Base-by-base conservation (phyloP, 768 basidiomycete species). In the Hypholoma sublateritium region DNA sequence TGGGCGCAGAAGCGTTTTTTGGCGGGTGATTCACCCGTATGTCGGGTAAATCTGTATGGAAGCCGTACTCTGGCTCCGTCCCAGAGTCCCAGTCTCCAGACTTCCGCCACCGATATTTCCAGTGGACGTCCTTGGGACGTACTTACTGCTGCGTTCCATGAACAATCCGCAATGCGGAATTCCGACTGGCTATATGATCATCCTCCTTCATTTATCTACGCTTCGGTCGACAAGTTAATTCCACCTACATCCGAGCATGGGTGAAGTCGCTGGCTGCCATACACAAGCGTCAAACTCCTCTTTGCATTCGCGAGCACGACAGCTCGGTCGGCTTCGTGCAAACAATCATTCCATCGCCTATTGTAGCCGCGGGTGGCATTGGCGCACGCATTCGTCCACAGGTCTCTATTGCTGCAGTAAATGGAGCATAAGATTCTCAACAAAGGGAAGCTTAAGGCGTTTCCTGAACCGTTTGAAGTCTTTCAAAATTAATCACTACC, bases 361-460 rank as follows among this genome's bases (percentile, higher is more conserved):
- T 41, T 41, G 11, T 41, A 13, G 39, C 39, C 39, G 39, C 39
- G 39, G 39, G 39, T 41, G 39, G 39, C 39, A 41, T 17, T 14
- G 5, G 39, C 39, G 39, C 39, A n/a, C 35, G 35, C 14, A 36
- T 7, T 14, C 8, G 39, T 41, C 17, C 17, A 4, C 39, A 16
- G 3, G 17, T 13, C 13, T 41, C 14, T 17, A 13, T 16, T 5
- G 14, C 39, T 14, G 16, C 24, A 41, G 34, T 49, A 51, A 59
- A 59, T 59, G 50, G 54, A 59, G 58, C 50, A 59, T 47, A 43
- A 17, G 11, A 46, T 52, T 59, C 58, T 56, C 58, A 56, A 45
- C 14, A 54, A 13, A 52, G 37, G 54, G 41, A 50, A 59, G 42
- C 17, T 28, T 28, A 43, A 24, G 45, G 37, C 36, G 6, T 28